Base-by-base conservation (phyloP, 2,329 filamentous ascomycete genomes). In the Exserohilum rostratum region DNA sequence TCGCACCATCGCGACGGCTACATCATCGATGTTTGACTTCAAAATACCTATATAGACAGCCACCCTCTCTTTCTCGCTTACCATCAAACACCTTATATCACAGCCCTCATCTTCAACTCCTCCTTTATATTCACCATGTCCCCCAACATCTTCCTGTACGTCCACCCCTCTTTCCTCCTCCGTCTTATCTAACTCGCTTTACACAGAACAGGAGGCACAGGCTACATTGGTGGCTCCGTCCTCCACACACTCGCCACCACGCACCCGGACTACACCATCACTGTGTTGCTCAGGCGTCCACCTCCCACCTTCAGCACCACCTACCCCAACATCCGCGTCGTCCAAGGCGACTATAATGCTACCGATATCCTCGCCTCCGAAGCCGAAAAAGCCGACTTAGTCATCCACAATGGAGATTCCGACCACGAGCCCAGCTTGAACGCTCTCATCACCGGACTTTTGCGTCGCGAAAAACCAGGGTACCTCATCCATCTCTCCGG, bases 401-500 rank as follows among this genome's bases (percentile, higher is more conserved):
- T 85, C 3, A 65, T 82, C 11, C 72, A 69, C 56, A 64, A 60
- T 46, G 65, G 68, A 18, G 47, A 69, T 53, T 66, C 66, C 0
- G 69, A 74, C 55, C 71, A 74, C 52, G 57, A 58, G 33, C 46
- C 60, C 18, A 66, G 64, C 18, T 58, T 74, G n/a, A 71, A 73
- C 7, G 82, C 83, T 13, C 79, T 86, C 17, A 73, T 84, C 2
- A 64, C 70, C 0, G 83, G 82, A 0, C 82, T 87, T 25, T 75
- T 77, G 0, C 66, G 71, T 2, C 79, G 82, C 39, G 72, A 73
- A 0, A 67, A 71, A 0, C 74, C 77, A 5, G 76, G 76, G 5
- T 81, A 78, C 62, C 79, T 80, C 66, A 69, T 86, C 15, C 83
- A 86, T 58, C 79, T 80, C 0, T 80, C 79, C 5, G 83, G 84